These are phyloP conservation scores for Zygosaccharomyces gambellarensis DNA, from an alignment of 805 yeast species.

Conservation along the genomic window DNA sequence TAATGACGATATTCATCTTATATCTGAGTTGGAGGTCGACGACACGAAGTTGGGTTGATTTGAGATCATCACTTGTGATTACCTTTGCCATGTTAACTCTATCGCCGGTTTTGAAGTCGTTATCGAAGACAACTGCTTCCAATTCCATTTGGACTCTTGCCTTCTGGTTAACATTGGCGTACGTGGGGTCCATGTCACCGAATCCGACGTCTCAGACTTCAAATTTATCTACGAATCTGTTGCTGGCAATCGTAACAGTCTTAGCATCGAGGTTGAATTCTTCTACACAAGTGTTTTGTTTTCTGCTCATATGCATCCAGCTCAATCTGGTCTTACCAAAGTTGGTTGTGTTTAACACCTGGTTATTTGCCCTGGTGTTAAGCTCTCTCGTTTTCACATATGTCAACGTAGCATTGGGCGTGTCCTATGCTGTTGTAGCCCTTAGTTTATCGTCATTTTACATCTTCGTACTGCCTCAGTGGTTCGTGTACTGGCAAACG, in stretches of 20 bases:
- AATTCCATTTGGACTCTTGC: constrained; percentile 95
- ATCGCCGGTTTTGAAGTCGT: constrained; percentile 84
- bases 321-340: constrained; percentile 31
- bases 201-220: constrained; percentile 32
- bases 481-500: constrained; percentile 32
- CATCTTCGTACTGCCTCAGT: constrained; percentile 23
- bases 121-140: constrained; percentile 82
- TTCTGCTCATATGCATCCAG: constrained; percentile 49
- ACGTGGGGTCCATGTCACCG: constrained; percentile 38
- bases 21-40: constrained; percentile 4
- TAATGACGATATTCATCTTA: constrained; percentile 9
- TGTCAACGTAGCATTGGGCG: constrained; percentile 21
- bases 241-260: constrained; percentile 82
- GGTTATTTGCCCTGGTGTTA: constrained; percentile 16
- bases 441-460: constrained; percentile 17
- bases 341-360: constrained; percentile 16
- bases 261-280: constrained; percentile 80
- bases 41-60: constrained; percentile 22
- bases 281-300: constrained; percentile 75
- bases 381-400: constrained; percentile 25
- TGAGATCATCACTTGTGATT: constrained; percentile 67
- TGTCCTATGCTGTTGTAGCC: constrained; percentile 21
- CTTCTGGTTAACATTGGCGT: constrained; percentile 68
- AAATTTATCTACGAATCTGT: constrained; percentile 72
- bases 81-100: constrained; percentile 67